phyloP scores from a whole-genome alignment of 2,329 filamentous ascomycete genomes.

The Knoxdaviesia capensis region DNA sequence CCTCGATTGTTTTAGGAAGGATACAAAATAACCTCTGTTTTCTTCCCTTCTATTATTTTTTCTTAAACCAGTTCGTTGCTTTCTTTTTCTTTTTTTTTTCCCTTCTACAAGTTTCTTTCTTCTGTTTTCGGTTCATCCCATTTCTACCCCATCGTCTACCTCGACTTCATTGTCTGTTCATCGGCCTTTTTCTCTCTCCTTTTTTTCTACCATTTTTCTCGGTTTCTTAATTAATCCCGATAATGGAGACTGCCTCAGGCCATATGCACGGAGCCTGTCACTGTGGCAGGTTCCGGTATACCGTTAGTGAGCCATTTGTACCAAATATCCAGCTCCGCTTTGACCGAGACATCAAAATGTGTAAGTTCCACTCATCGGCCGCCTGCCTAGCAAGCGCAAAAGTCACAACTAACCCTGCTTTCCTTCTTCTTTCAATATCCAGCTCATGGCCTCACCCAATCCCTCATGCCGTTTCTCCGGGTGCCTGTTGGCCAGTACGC shows the following conservation, averaged over 20 bases:
- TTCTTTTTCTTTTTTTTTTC: slow-evolving; percentile 1
- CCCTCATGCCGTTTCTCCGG: slow-evolving; percentile 58
- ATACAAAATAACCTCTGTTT: too few relatives aligned
- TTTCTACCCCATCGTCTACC: too few relatives aligned
- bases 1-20: too few relatives aligned
- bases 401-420: not conserved
- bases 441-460: slow-evolving; percentile 34
- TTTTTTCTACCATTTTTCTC: not conserved
- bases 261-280: slow-evolving; percentile 48
- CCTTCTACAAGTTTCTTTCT: not conserved
- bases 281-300: slow-evolving; percentile 72
- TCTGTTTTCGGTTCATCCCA: too few relatives aligned
- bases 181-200: slow-evolving; percentile 1
- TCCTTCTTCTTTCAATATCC: slow-evolving; percentile 23
- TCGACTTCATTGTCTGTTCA: not conserved
- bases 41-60: too few relatives aligned
- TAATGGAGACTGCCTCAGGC: not conserved
- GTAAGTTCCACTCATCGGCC: too few relatives aligned
- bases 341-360: not conserved
- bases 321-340: not conserved
- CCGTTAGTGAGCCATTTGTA: slow-evolving; percentile 45
- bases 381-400: not conserved
- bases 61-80: too few relatives aligned
- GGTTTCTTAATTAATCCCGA: not conserved
- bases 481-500: slow-evolving; percentile 68